phyloP scores from a whole-genome alignment of 345 rosid species.

The Syzygium oleosum region DNA sequence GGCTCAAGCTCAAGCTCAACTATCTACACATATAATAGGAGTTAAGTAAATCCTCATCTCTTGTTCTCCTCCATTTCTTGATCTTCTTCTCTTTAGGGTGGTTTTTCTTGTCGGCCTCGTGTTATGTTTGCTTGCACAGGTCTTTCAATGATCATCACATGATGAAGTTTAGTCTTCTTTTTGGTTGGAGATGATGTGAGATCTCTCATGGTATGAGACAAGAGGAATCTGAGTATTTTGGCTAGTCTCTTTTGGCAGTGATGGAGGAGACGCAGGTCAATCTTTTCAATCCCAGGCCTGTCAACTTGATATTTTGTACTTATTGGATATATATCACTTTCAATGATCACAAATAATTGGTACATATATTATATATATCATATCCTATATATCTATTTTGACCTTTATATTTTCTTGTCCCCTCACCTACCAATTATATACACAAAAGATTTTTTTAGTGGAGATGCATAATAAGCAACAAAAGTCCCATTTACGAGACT shows the following conservation, averaged over 20 bases:
- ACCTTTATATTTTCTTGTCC: constrained; percentile 26
- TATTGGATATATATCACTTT: constrained; percentile 6
- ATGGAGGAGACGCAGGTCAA: constrained; percentile 40
- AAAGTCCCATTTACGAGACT: not conserved
- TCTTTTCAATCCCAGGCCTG: constrained; percentile 45
- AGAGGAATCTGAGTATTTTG: not conserved
- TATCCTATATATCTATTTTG: not conserved
- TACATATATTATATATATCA: not conserved
- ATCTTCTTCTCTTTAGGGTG: not conserved
- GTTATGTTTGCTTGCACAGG: not conserved
- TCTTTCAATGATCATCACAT: not conserved
- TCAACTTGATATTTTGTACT: constrained; percentile 41
- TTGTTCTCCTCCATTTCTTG: not conserved
- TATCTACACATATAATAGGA: not conserved
- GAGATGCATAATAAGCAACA: not conserved
- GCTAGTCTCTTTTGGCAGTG: constrained; percentile 10
- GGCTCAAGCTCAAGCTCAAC: not conserved
- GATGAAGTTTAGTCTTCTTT: constrained; percentile 3
- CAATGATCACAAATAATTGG: not conserved
- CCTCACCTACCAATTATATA: constrained; percentile 23
- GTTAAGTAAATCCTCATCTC: not conserved
- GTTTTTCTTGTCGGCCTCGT: not conserved
- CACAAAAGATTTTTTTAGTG: not conserved
- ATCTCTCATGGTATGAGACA: not conserved
- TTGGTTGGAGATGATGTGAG: constrained; percentile 10